These are phyloP conservation scores for Mucor mucedo DNA, from an alignment of 371 early-diverging fungal species.

Conservation along the genomic window DNA sequence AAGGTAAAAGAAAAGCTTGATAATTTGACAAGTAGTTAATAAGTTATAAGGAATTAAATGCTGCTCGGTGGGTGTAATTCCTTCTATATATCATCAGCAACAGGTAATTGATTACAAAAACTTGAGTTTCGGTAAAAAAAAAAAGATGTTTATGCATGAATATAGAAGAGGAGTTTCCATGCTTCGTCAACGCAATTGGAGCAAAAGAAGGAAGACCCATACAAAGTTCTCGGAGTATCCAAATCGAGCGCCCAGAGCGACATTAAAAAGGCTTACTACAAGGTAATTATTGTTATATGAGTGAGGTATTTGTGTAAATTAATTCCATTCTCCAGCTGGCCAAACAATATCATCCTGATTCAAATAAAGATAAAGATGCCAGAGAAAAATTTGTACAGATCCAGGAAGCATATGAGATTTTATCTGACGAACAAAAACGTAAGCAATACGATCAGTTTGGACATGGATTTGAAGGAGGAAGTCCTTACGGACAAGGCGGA, in stretches of 20 bases:
- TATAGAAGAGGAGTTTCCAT: slow-evolving; percentile 12
- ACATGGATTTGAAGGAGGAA: slow-evolving; percentile 39
- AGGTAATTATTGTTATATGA: slow-evolving; percentile 41
- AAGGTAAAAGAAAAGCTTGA: not conserved
- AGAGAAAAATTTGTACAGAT: slow-evolving; percentile 94
- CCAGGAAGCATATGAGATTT: slow-evolving; percentile 94
- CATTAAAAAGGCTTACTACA: slow-evolving; percentile 95
- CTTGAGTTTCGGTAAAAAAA: not conserved
- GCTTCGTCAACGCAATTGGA: slow-evolving; percentile 8
- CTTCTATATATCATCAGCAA: not conserved
- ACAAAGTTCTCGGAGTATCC: slow-evolving; percentile 80
- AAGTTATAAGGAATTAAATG: not conserved
- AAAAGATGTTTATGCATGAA: not conserved
- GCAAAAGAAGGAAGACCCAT: slow-evolving; percentile 69
- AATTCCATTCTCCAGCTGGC: slow-evolving; percentile 65
- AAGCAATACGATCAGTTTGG: slow-evolving; percentile 90
- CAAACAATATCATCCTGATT: slow-evolving; percentile 95
- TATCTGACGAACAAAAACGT: slow-evolving; percentile 88
- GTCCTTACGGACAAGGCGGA: slow-evolving; percentile 7
- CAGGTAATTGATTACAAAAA: not conserved
- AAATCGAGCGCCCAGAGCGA: slow-evolving; percentile 78
- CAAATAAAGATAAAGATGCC: slow-evolving; percentile 86
- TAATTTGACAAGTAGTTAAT: not conserved
- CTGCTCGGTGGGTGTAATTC: not conserved
- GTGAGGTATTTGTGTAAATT: not conserved